Evolutionary conservation across 176 grass and related monocot species (phyloP).

Genomic region (Aegilops sharonensis): DNA sequence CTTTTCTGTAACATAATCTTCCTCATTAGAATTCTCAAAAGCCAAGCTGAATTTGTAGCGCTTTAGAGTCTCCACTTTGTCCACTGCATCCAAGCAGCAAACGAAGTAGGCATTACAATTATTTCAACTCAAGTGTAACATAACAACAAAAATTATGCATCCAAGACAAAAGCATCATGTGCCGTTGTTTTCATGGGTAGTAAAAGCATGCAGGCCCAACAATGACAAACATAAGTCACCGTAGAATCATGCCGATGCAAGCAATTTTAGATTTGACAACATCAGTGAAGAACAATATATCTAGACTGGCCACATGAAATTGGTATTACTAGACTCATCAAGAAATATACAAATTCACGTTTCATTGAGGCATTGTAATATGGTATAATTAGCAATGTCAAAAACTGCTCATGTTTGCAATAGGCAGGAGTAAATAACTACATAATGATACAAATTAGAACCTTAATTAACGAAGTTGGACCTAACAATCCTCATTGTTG

Average conservation of each 20-base stretch:
- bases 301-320: background rate
- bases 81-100: constrained; percentile 59
- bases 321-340: background rate
- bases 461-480: background rate
- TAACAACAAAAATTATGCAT: constrained; percentile 3
- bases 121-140: background rate
- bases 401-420: background rate
- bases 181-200: background rate
- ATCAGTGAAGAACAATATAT: background rate
- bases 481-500: background rate
- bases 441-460: constrained; percentile 1
- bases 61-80: constrained; percentile 88
- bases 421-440: background rate
- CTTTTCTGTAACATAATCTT: constrained; percentile 98
- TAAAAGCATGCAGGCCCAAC: background rate
- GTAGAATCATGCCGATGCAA: background rate
- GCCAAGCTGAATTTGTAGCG: constrained; percentile 98
- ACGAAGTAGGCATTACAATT: constrained; percentile 2
- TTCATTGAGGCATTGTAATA: background rate
- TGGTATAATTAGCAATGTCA: background rate
- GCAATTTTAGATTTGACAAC: background rate
- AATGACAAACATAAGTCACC: background rate
- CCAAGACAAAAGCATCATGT: constrained; percentile 11
- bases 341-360: background rate
- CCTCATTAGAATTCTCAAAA: constrained; percentile 99